Conservation (phyloP, 169 alveolate genomes). For the Cryptosporidium ubiquitum region DNA sequence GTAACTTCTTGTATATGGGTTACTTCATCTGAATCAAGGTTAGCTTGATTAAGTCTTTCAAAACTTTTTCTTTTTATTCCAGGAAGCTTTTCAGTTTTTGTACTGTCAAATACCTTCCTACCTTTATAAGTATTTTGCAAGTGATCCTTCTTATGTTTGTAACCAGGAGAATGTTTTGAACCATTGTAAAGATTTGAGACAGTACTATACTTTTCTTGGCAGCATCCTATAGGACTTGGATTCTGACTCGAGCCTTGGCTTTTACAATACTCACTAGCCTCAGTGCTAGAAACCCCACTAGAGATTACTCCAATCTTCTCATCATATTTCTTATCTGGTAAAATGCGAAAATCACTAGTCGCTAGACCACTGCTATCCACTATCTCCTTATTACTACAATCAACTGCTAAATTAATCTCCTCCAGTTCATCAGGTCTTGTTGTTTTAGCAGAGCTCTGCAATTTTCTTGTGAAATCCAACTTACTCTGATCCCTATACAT, state of each 20-base stretch:
- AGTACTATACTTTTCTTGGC: not conserved
- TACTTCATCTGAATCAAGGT: not conserved
- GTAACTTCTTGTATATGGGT: not conserved
- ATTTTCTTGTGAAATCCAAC: not conserved
- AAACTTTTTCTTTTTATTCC: not conserved
- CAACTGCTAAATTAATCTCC: not conserved
- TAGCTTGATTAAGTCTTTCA: not conserved
- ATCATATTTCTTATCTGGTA: not conserved
- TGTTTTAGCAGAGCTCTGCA: not conserved
- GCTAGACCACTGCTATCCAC: not conserved
- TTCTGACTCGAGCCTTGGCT: constrained; percentile 14
- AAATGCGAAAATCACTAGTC: not conserved
- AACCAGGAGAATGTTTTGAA: not conserved
- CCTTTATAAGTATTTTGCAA: not conserved
- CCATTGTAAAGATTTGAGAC: not conserved
- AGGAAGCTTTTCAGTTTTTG: not conserved
- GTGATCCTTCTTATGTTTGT: not conserved
- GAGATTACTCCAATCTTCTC: not conserved
- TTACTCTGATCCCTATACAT: not conserved
- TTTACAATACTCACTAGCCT: constrained; percentile 18
- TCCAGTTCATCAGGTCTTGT: not conserved
- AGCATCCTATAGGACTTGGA: constrained; percentile 19
- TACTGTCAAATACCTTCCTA: not conserved
- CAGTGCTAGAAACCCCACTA: not conserved
- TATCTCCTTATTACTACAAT: not conserved